phyloP scores from a whole-genome alignment of 495 filamentous ascomycete species.

The Lindgomyces ingoldianus region DNA sequence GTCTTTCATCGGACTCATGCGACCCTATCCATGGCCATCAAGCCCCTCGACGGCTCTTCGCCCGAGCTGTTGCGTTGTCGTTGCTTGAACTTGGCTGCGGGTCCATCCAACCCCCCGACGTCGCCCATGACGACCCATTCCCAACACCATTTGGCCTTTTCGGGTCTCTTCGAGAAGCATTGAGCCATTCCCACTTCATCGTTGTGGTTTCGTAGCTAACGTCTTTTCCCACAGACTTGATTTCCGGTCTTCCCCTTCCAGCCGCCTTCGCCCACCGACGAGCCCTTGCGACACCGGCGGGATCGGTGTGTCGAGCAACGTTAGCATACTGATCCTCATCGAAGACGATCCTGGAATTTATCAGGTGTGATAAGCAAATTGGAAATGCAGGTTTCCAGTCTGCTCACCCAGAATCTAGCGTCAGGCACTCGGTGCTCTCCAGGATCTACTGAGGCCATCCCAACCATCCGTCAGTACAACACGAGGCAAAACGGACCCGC shows the following conservation, averaged over 20 bases:
- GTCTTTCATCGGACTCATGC: constrained; percentile 26
- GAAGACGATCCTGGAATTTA: neutral
- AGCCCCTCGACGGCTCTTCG: neutral
- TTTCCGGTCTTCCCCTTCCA: constrained; percentile 6
- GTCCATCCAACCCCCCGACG: constrained; percentile 32
- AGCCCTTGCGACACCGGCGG: constrained; percentile 39
- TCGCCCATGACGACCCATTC: constrained; percentile 4
- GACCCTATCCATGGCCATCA: constrained; percentile 13
- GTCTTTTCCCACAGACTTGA: neutral
- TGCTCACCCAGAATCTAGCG: constrained; percentile 44
- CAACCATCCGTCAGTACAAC: constrained; percentile 46
- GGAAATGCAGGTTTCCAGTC: constrained; percentile 50
- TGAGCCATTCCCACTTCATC: constrained; percentile 11
- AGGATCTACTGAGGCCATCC: constrained; percentile 5
- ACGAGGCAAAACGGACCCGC: constrained; percentile 31
- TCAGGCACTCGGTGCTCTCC: constrained; percentile 12
- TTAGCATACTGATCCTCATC: constrained; percentile 12
- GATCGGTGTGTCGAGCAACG: constrained; percentile 29
- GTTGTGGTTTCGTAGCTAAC: constrained; percentile 13
- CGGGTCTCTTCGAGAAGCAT: constrained; percentile 14
- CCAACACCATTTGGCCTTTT: constrained; percentile 1
- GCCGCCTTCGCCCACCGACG: constrained; percentile 19
- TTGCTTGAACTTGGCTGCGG: constrained; percentile 21
- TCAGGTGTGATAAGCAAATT: neutral
- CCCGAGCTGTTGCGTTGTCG: neutral